Evolutionary conservation across 805 yeast genomes (phyloP).

Genomic region (Cyberlindnera mycetangii): DNA sequence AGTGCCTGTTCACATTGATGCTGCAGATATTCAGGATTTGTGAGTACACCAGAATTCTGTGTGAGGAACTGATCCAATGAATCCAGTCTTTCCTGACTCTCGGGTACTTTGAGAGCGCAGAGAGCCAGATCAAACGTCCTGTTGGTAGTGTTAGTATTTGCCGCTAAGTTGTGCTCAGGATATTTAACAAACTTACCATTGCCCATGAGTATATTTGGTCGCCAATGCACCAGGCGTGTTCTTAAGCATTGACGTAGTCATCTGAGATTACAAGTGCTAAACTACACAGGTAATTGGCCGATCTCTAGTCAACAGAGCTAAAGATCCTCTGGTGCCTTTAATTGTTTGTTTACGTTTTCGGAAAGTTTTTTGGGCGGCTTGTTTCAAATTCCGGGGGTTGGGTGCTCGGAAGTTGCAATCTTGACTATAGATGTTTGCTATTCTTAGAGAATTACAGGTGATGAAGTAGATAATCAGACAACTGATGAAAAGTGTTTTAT

Average conservation of each 20-base stretch:
- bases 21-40: slow-evolving; percentile 13
- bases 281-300: background rate
- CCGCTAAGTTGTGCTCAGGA: background rate
- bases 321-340: background rate
- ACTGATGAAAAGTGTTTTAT: too few relatives aligned
- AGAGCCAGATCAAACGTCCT: slow-evolving; percentile 29
- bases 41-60: slow-evolving; percentile 12
- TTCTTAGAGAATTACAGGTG: background rate
- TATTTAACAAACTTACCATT: slow-evolving; percentile 4
- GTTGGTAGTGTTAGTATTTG: slow-evolving; percentile 10
- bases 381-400: background rate
- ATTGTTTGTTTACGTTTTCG: slow-evolving; percentile 16
- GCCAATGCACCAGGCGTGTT: background rate
- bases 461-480: background rate
- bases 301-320: background rate
- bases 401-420: background rate
- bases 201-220: background rate
- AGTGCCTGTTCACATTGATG: slow-evolving; percentile 3
- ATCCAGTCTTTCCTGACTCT: slow-evolving; percentile 16
- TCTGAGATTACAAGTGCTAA: background rate
- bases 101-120: slow-evolving; percentile 15
- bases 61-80: slow-evolving; percentile 20
- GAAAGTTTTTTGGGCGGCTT: slow-evolving; percentile 3
- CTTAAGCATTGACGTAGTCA: background rate
- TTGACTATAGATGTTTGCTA: background rate